Conservation (phyloP, 2,329 filamentous ascomycete genomes). For the Aspergillus hiratsukae region DNA sequence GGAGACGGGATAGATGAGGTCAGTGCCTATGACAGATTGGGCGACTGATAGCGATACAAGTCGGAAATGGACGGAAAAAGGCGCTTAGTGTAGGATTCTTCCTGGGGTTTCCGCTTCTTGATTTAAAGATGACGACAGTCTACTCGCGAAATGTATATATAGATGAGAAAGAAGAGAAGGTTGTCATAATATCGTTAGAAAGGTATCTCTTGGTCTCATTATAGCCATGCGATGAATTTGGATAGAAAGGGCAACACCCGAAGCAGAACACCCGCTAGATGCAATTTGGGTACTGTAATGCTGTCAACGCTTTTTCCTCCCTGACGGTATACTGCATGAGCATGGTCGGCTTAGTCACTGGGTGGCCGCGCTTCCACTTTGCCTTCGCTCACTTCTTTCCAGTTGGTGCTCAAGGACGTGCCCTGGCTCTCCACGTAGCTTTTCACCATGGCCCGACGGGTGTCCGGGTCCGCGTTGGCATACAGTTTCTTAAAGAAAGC, state of each 20-base stretch:
- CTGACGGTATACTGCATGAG: neutral
- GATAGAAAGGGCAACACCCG: neutral
- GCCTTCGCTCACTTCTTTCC: conserved; percentile 71
- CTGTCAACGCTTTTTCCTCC: neutral
- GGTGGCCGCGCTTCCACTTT: conserved; percentile 54
- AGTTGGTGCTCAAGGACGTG: conserved; percentile 87
- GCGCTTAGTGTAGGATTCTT: neutral
- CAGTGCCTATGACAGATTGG: neutral
- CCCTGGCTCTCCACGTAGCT: conserved; percentile 92
- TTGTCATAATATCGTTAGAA: neutral
- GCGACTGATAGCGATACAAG: neutral
- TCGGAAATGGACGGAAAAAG: neutral
- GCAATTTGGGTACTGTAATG: neutral
- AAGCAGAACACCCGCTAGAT: neutral
- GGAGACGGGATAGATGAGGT: conserved; percentile 16
- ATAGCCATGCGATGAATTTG: neutral
- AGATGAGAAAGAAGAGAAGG: neutral
- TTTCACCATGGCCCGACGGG: conserved; percentile 94
- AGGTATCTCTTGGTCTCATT: neutral
- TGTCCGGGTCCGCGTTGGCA: conserved; percentile 69
- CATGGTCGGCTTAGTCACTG: conserved; percentile 12
- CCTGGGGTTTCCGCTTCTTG: neutral
- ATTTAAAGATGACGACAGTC: neutral
- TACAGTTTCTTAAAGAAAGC: conserved; percentile 89
- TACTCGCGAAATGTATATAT: neutral